A percentile compares a stretch with the other conserved stretches of the same genome.
Conservation (phyloP, 2,329 filamentous ascomycete genomes). For the Tetracladium maxilliforme region DNA sequence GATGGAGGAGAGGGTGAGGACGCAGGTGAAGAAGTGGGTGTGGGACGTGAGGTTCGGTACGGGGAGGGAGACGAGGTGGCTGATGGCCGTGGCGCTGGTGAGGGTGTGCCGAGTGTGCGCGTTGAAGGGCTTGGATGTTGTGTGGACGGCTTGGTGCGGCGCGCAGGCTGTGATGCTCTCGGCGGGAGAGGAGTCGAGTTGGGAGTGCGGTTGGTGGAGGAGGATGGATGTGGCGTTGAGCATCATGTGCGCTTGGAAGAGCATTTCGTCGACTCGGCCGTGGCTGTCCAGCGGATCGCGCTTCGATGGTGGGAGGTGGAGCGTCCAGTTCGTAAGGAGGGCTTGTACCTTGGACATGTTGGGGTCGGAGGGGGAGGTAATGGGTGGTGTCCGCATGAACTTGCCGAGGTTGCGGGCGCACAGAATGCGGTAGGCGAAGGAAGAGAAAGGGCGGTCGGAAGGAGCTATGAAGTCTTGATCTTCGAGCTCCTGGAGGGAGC, state of each 20-base stretch:
- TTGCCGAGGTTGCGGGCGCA: constrained; percentile 65
- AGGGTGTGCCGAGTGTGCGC: constrained; percentile 70
- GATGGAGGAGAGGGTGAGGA: constrained; percentile 63
- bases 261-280: constrained; percentile 70
- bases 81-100: constrained; percentile 63
- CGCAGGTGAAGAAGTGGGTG: constrained; percentile 74
- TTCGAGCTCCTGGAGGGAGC: constrained; percentile 62
- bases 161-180: constrained; percentile 50
- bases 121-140: constrained; percentile 26
- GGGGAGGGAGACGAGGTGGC: constrained; percentile 59
- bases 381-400: constrained; percentile 46
- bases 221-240: constrained; percentile 50
- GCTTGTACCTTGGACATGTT: constrained; percentile 42
- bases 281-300: constrained; percentile 52
- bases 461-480: constrained; percentile 56
- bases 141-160: constrained; percentile 26
- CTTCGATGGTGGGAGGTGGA: constrained; percentile 64
- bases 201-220: constrained; percentile 66
- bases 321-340: constrained; percentile 56
- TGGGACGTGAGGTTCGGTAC: constrained; percentile 58
- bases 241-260: constrained; percentile 86
- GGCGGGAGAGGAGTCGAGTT: constrained; percentile 49
- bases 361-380: constrained; percentile 32
- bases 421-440: constrained; percentile 73
- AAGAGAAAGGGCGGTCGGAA: constrained; percentile 60